Base-by-base conservation (phyloP, 495 filamentous ascomycete genomes). In the Tetracladium marchalianum region DNA sequence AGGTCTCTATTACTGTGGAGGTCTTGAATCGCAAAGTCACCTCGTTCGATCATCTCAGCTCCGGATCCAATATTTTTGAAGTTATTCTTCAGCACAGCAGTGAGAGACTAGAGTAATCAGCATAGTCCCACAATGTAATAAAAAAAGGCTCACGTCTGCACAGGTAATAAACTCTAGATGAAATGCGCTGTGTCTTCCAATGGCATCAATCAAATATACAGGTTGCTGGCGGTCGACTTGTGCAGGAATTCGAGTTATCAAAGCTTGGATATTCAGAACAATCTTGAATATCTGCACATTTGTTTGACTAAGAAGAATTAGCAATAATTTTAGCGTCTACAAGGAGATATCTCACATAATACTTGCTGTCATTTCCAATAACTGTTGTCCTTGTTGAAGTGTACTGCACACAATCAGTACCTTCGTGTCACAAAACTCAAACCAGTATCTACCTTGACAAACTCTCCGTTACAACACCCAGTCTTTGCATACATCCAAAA, bases 191-290 rank as follows among this genome's bases (percentile, higher is more conserved):
- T 38, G 8, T 39, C 41, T 56, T 18, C 53, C 53, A 3, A 61
- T 33, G 7, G 60, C 59, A 41, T 63, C 60, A 15, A 57, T 53
- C 15, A 62, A 33, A 38, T 51, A 60, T 6, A 62, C 59, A 6
- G 61, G 61, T 44, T 60, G 57, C 44, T 64, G 54, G 9, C 57
- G 57, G 31, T 64, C 43, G 12, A 62, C 42, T 50, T 62, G 60
- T 1, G 13, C 43, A 7, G 60, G 60, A 11, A 64, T 54, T 1
- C 27, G 27, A 6, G 15, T 43, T 11, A 62, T 50, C 19, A 56
- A 31, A 31, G 43, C 17, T 36, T 64, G 60, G 12, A 62, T 53
- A 13, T 53, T 40, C 4, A 50, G 40, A 9, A 63, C 33, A 12
- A 52, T 36, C 17, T 61, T 43, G 34, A 55, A 61, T 1, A 59